Base-by-base conservation (phyloP, 208 protist species). In the Leishmania martiniquensis region DNA sequence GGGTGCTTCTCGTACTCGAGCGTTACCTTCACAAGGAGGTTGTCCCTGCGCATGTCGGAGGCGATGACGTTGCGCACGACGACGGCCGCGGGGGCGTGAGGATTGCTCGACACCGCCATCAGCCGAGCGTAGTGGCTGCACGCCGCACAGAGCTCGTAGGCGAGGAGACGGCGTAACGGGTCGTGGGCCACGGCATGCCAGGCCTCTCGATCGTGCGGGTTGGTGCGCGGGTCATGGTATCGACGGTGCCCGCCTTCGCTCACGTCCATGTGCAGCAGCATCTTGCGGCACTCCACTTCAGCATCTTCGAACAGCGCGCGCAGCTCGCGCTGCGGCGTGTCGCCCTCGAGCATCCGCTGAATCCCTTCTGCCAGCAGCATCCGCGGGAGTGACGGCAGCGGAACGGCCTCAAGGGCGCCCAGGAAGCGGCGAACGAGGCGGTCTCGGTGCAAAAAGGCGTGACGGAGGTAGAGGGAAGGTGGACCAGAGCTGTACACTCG, bases 331-430 rank as follows among this genome's bases (percentile, higher is more conserved):
- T 96, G 91, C 9, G 92, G 89, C 4, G 44, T 45, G 22, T 85
- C 77, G 45, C 91, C 91, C 25, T 96, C 91, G 15, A 97, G 74
- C 81, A 97, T 62, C 39, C 80, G 79, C 76, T 97, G 94, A 59
- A 97, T 88, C 3, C 82, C 94, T 76, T 97, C 91, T 5, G 94
- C 94, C 2, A 96, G 75, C n/a, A 97, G 81, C 83, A 97, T 86
- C 60, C 94, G 94, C 22, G 91, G 94, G 45, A 87, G 77, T 29
- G 88, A 78, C 25, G 94, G 94, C 37, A 96, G 87, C 55, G 83
- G 85, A n/a, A 91, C 92, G n/a, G 84, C 68, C 78, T 94, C 90
- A 45, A 96, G 81, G 9, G 90, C 77, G 47, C 81, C 81, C 12
- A 96, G 76, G 60, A 95, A 77, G 49, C 84, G 84, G 2, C 69